A percentile compares a stretch with the other conserved stretches of the same genome.
Conservation (phyloP, 192 early-diverging fungal species). For the Physocladia obscura region DNA sequence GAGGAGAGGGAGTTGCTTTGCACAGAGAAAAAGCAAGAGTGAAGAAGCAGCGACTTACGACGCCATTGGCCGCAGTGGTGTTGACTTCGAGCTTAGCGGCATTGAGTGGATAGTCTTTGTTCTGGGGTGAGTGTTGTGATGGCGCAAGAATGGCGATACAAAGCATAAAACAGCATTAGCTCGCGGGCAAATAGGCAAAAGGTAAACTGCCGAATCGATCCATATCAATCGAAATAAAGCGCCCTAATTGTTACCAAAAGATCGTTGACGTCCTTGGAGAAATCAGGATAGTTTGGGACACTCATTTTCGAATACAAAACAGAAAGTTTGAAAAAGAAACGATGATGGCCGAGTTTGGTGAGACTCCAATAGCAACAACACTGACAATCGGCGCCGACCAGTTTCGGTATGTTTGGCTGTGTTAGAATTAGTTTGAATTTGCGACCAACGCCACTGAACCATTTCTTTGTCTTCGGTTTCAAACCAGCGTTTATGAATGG, state of each 20-base stretch:
- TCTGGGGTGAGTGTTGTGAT: background rate
- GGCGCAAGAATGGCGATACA: background rate
- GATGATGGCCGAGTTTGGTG: background rate
- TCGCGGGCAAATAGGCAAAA: background rate
- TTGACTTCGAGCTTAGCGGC: conserved; percentile 94
- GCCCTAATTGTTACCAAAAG: conserved; percentile 22
- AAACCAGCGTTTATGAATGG: background rate
- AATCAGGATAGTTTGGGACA: conserved; percentile 18
- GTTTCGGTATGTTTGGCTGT: background rate
- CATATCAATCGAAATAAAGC: no score
- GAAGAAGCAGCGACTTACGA: conserved; percentile 69
- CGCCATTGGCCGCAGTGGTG: conserved; percentile 90
- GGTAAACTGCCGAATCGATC: no score
- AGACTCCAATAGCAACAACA: background rate
- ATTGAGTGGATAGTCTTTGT: conserved; percentile 95
- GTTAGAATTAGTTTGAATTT: no score
- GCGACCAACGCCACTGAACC: no score
- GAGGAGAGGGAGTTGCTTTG: background rate
- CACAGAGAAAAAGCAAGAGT: background rate
- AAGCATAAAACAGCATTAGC: no score
- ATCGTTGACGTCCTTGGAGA: conserved; percentile 25
- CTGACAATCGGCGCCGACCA: background rate
- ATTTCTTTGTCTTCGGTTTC: background rate
- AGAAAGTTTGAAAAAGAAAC: background rate
- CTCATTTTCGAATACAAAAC: background rate